A percentile compares a stretch with the other conserved stretches of the same genome.
Conservation (phyloP, 208 protist genomes). For the Acanthamoeba healyi region DNA sequence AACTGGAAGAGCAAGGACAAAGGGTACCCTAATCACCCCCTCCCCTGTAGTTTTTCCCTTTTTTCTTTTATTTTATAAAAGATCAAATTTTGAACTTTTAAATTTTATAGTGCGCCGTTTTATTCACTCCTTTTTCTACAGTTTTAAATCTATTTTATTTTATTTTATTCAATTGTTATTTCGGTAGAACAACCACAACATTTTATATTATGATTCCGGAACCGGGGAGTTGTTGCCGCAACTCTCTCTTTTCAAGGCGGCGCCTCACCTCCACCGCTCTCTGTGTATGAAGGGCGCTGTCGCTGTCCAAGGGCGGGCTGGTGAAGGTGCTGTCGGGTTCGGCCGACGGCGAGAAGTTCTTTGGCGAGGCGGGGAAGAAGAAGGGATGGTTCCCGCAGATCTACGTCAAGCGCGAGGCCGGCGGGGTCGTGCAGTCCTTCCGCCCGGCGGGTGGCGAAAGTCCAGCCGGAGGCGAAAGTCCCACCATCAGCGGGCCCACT, state of each 20-base stretch:
- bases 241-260: background rate
- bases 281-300: background rate
- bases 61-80: too few relatives aligned
- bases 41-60: too few relatives aligned
- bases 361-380: constrained; percentile 63
- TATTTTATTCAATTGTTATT: too few relatives aligned
- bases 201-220: background rate
- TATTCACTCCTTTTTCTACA: background rate
- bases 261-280: background rate
- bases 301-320: constrained; percentile 22
- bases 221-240: too few relatives aligned
- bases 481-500: constrained; percentile 2
- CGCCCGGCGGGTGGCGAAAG: background rate
- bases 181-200: background rate
- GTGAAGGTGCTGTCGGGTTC: constrained; percentile 52
- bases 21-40: background rate
- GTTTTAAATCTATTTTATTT: too few relatives aligned
- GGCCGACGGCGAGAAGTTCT: constrained; percentile 61
- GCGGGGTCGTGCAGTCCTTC: constrained; percentile 17
- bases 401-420: constrained; percentile 60
- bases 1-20: constrained; percentile 72
- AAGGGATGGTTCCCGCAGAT: constrained; percentile 65
- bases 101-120: too few relatives aligned
- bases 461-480: background rate
- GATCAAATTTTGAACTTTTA: too few relatives aligned